Evolutionary conservation across 202 grass and related monocot species (phyloP).

Genomic region (Setaria viridis): DNA sequence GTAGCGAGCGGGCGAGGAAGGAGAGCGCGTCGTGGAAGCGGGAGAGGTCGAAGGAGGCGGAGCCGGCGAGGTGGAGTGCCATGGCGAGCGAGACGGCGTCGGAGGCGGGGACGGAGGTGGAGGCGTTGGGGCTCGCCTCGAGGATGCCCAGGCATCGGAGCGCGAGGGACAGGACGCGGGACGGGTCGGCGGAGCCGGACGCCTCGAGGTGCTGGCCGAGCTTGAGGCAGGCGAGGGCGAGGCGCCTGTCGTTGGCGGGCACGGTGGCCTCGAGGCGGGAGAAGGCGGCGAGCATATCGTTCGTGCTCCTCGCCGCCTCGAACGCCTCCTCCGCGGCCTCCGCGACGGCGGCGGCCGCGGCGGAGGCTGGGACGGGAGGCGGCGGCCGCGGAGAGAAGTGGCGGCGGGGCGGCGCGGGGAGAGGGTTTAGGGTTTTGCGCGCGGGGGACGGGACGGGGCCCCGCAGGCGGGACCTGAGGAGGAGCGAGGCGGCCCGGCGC

Average conservation of each 20-base stretch:
- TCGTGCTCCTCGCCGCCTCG: conserved; percentile 65
- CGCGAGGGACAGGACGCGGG: conserved; percentile 63
- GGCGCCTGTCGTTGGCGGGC: conserved; percentile 58
- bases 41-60: conserved; percentile 72
- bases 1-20: conserved; percentile 71
- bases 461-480: conserved; percentile 52
- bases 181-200: conserved; percentile 50
- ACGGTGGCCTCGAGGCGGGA: conserved; percentile 61
- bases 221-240: conserved; percentile 93
- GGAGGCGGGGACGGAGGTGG: conserved; percentile 18
- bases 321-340: conserved; percentile 73
- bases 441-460: background rate
- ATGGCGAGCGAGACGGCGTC: conserved; percentile 81
- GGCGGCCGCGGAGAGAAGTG: conserved; percentile 32
- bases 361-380: conserved; percentile 29
- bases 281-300: conserved; percentile 67
- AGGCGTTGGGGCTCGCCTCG: conserved; percentile 36
- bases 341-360: conserved; percentile 16
- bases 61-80: conserved; percentile 88
- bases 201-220: conserved; percentile 93
- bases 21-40: conserved; percentile 91
- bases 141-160: conserved; percentile 74
- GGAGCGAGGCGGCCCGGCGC: conserved; percentile 55
- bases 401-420: conserved; percentile 47
- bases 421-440: conserved; percentile 40